phyloP scores from a whole-genome alignment of 2,329 filamentous ascomycete species.

The Penicillium palitans region DNA sequence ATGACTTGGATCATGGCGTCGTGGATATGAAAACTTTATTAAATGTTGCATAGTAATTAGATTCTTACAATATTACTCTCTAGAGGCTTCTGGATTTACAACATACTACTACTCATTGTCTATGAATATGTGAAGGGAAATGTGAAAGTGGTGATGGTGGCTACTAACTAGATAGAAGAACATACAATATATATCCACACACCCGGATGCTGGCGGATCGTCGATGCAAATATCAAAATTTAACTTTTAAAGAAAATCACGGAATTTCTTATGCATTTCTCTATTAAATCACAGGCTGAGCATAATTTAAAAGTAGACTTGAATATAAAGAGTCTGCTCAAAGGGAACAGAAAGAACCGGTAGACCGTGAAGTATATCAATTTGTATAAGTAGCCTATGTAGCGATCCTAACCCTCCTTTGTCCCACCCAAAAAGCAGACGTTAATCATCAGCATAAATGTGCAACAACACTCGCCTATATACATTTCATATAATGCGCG shows the following conservation, averaged over 20 bases:
- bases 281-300: too few relatives aligned
- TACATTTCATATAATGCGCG: conserved; percentile 21
- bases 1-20: conserved; percentile 1
- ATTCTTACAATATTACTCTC: background rate
- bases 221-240: background rate
- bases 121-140: background rate
- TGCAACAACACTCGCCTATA: conserved; percentile 8
- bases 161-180: too few relatives aligned
- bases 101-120: too few relatives aligned
- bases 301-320: too few relatives aligned
- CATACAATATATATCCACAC: background rate
- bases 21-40: background rate
- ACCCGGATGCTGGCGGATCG: background rate
- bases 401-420: background rate
- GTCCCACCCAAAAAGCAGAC: background rate
- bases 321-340: too few relatives aligned
- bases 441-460: conserved; percentile 3
- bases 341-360: too few relatives aligned
- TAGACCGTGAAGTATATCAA: background rate
- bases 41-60: background rate
- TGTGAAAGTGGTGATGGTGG: too few relatives aligned
- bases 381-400: background rate
- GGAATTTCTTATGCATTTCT: too few relatives aligned
- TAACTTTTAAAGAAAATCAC: background rate
- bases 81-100: too few relatives aligned